These are phyloP conservation scores for Microdochium bolleyi DNA, from an alignment of 2,329 filamentous ascomycete genomes.

Conservation along the genomic window DNA sequence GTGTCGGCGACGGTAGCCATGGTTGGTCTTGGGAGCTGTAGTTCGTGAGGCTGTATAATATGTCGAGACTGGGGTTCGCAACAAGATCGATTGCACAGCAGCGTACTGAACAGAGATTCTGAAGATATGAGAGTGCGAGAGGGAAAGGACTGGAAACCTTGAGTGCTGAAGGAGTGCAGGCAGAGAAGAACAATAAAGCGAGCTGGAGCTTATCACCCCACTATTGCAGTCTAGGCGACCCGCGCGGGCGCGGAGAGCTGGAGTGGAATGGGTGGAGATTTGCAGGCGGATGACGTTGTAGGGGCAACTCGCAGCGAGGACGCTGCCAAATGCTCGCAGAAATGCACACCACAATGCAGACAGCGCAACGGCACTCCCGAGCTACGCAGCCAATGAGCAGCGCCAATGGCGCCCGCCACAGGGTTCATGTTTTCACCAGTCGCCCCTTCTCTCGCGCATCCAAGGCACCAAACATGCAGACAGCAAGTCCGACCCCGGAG, in stretches of 20 bases:
- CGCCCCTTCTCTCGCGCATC: background rate
- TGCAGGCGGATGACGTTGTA: background rate
- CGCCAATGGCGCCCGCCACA: background rate
- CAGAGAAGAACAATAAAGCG: too few relatives aligned
- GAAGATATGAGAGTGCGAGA: too few relatives aligned
- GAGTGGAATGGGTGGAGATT: too few relatives aligned
- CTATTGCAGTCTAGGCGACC: too few relatives aligned
- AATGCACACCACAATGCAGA: background rate
- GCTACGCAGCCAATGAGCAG: background rate
- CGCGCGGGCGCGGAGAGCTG: background rate
- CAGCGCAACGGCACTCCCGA: background rate
- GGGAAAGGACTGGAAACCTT: too few relatives aligned
- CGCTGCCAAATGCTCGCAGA: background rate
- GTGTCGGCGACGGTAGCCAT: slow-evolving; percentile 29
- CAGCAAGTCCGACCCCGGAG: too few relatives aligned
- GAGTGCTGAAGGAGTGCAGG: too few relatives aligned
- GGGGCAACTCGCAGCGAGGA: background rate
- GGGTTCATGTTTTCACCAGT: background rate
- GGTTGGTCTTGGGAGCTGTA: background rate
- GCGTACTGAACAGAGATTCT: too few relatives aligned
- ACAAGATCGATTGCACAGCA: background rate
- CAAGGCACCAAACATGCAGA: too few relatives aligned
- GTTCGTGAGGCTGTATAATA: background rate
- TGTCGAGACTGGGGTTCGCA: background rate
- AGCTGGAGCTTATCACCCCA: too few relatives aligned